These are phyloP conservation scores for Talinum fruticosum DNA, from an alignment of 148 eudicot genomes.

Conservation along the genomic window DNA sequence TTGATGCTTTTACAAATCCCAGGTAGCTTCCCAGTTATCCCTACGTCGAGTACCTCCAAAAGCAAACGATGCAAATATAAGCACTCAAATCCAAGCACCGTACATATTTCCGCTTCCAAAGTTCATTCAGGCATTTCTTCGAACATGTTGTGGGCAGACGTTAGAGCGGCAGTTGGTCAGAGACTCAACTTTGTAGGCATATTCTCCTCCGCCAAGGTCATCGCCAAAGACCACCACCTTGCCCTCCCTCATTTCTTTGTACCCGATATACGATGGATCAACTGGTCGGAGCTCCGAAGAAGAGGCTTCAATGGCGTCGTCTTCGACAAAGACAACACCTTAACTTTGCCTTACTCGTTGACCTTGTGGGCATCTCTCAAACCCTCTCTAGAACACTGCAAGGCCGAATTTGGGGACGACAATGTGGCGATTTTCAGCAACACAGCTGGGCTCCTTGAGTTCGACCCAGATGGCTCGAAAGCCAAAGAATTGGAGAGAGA, in stretches of 20 bases:
- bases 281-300: constrained; percentile 21
- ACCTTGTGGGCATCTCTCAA: constrained; percentile 21
- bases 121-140: constrained; percentile 22
- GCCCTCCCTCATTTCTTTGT: constrained; percentile 10
- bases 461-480: constrained; percentile 17
- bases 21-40: not conserved
- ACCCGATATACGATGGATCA: constrained; percentile 10
- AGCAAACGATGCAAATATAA: not conserved
- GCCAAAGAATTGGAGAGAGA: constrained; percentile 22
- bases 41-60: not conserved
- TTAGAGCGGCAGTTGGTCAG: constrained; percentile 18
- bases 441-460: constrained; percentile 11
- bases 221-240: constrained; percentile 3
- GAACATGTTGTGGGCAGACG: constrained; percentile 23
- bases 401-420: constrained; percentile 19
- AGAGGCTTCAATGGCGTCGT: constrained; percentile 21
- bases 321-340: constrained; percentile 24
- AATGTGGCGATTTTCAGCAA: constrained; percentile 22
- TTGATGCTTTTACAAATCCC: constrained; percentile 13
- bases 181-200: constrained; percentile 17
- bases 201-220: constrained; percentile 14
- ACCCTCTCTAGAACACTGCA: constrained; percentile 14
- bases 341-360: constrained; percentile 15
- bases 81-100: not conserved
- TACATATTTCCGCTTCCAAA: not conserved